Base-by-base conservation (phyloP, 805 yeast species). In the Cyberlindnera subsufficiens region DNA sequence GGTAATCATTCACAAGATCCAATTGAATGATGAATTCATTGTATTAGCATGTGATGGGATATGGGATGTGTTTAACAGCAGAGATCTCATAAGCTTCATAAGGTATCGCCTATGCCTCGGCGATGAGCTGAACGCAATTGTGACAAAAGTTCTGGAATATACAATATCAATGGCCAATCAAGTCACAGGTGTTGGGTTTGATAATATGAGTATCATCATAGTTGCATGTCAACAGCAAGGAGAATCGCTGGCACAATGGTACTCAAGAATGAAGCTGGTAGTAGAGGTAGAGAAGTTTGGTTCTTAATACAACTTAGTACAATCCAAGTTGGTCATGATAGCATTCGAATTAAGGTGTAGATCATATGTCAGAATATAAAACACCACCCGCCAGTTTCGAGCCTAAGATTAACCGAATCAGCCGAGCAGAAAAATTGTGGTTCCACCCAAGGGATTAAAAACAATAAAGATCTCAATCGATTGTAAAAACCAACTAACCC, bases 21-120 rank as follows among this genome's bases (percentile, higher is more conserved):
- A 64, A 35, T 49, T 43, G 20, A 51, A 52, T 1, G 88, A 84
- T 54, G 91, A 85, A 59, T 85, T 85, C 59, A 56, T 85, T 17
- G 73, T 85, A 2, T 61, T 85, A 42, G 91, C 88, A 1, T 85
- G 95, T 63, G 95, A 85, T 63, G 95, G 95, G 35, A 79, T 85
- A 37, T 85, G 90, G 91, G 93, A 85, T 60, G 72, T 78, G 31
- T 75, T 74, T 54, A 77, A 75, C 45, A 80, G 81, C 49, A 70
- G 68, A 35, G 76, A 78, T 40, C 55, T 85, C 41, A 64, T 80
- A 2, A 60, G 66, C 18, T 60, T 75, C 30, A 74, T 85, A 30
- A 68, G 87, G 53, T 75, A 76, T 47, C 75, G 79, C 49, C 61
- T 84, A 41, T 66, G 75, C 0, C 52, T 74, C 27, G 88, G 85